Evolutionary conservation across 116 monocot genomes (phyloP).

Genomic region (Zostera marina): DNA sequence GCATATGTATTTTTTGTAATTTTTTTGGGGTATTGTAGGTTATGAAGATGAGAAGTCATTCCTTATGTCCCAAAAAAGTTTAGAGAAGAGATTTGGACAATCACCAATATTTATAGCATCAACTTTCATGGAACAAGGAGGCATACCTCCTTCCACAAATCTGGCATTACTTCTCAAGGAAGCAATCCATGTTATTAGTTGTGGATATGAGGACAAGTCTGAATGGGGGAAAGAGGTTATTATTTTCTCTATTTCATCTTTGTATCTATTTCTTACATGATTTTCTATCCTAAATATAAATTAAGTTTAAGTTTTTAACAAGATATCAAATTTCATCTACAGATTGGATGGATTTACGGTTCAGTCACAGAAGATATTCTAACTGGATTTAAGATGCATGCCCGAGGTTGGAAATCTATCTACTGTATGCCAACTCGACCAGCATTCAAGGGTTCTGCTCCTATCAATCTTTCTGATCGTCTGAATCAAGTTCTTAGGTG

Average conservation of each 20-base stretch:
- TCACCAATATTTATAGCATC: slow-evolving; percentile 63
- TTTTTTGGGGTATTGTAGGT: slow-evolving; percentile 9
- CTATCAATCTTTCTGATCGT: slow-evolving; percentile 70
- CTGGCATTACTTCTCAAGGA: slow-evolving; percentile 53
- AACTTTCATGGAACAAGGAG: slow-evolving; percentile 69
- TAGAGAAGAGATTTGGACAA: slow-evolving; percentile 70
- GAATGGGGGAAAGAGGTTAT: slow-evolving; percentile 68
- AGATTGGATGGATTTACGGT: slow-evolving; percentile 82
- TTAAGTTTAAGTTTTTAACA: too few species aligned
- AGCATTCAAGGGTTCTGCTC: slow-evolving; percentile 66
- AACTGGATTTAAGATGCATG: slow-evolving; percentile 79
- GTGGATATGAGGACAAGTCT: slow-evolving; percentile 68
- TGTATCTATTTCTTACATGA: not conserved
- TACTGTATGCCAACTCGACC: slow-evolving; percentile 71
- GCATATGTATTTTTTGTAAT: too few species aligned
- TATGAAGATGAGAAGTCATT: slow-evolving; percentile 51
- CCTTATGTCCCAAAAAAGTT: slow-evolving; percentile 52
- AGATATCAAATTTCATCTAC: not conserved
- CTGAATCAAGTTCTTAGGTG: slow-evolving; percentile 69
- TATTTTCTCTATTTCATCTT: not conserved
- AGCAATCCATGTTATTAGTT: slow-evolving; percentile 77
- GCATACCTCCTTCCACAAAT: slow-evolving; percentile 58
- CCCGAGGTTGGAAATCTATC: slow-evolving; percentile 60
- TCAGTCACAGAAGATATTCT: slow-evolving; percentile 67
- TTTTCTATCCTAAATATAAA: not conserved